Conservation (phyloP, 2,329 filamentous ascomycete genomes). For the Penicillium sclerotigenum region DNA sequence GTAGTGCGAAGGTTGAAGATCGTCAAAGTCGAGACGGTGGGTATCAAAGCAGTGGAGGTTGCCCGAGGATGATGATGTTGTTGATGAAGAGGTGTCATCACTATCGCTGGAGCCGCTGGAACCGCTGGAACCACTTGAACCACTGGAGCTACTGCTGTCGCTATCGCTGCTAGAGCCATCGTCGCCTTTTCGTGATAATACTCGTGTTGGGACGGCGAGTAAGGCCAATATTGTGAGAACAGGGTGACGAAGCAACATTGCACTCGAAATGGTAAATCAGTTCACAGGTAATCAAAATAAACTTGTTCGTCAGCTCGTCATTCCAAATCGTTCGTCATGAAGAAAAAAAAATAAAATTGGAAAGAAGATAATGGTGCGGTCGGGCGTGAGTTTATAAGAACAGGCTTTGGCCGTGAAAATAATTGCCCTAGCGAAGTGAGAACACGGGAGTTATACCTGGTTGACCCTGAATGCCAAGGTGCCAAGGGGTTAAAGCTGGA, state of each 20-base stretch:
- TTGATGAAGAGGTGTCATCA: not conserved
- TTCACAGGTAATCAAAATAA: not conserved
- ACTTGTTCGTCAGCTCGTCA: not conserved
- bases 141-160: not conserved
- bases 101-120: not conserved
- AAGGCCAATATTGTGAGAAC: not conserved
- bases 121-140: not conserved
- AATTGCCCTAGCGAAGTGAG: not conserved
- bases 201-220: not conserved
- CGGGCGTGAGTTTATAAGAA: not conserved
- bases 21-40: slow-evolving; percentile 1
- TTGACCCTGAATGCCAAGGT: slow-evolving; percentile 6
- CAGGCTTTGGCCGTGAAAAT: not conserved
- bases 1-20: slow-evolving; percentile 4
- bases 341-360: not conserved
- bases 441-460: not conserved
- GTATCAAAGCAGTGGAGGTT: not conserved
- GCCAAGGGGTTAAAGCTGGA: not conserved
- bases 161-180: slow-evolving; percentile 1
- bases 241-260: not conserved
- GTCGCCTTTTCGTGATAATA: not conserved
- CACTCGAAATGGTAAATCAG: not conserved
- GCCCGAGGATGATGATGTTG: not conserved
- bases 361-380: not conserved
- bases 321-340: not conserved